Conservation (phyloP, 148 eudicot species). For the Rhododendron mucronatum region DNA sequence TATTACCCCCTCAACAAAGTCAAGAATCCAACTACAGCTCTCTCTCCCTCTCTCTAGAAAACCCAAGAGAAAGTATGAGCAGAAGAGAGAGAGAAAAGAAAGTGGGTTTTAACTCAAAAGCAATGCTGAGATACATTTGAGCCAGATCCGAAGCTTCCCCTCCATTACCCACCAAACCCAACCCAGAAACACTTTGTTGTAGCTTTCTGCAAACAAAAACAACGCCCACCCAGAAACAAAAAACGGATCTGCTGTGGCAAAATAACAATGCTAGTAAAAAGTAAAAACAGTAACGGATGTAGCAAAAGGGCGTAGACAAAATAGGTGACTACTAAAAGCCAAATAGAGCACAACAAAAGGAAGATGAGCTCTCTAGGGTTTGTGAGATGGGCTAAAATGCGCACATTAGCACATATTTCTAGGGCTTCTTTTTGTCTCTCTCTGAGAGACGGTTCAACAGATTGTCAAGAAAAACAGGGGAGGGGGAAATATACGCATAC, state of each 20-base stretch:
- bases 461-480: not conserved
- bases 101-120: slow-evolving; percentile 12
- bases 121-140: slow-evolving; percentile 8
- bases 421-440: not conserved
- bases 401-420: slow-evolving; percentile 15
- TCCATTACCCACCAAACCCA: slow-evolving; percentile 5
- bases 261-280: not conserved
- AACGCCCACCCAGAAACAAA: not conserved
- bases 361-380: slow-evolving; percentile 2
- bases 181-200: not conserved
- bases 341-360: slow-evolving; percentile 9
- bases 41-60: not conserved
- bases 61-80: not conserved
- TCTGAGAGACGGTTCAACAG: not conserved
- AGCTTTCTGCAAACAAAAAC: slow-evolving; percentile 2
- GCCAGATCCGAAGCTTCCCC: slow-evolving; percentile 35
- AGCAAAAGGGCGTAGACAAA: not conserved
- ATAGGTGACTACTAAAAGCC: slow-evolving; percentile 14
- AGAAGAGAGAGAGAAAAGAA: not conserved
- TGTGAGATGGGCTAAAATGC: slow-evolving; percentile 17
- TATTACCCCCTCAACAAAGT: not conserved
- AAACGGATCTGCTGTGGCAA: slow-evolving; percentile 14
- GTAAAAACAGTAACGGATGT: not conserved
- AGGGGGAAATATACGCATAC: not conserved
- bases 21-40: not conserved